Base-by-base conservation (phyloP, 257 asterid species). In the Solanum etuberosum region DNA sequence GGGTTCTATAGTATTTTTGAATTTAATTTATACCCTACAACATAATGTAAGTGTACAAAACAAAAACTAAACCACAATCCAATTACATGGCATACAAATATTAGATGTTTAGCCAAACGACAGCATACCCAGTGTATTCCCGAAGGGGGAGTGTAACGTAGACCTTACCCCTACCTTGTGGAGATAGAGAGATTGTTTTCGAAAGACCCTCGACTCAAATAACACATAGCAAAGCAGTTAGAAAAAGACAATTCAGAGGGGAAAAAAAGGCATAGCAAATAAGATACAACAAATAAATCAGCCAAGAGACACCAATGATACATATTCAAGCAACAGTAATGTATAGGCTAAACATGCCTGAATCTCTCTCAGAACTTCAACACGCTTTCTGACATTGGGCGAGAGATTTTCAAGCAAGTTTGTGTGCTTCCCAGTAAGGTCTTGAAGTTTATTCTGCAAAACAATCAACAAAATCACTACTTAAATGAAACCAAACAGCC, bases 371-470 rank as follows among this genome's bases (percentile, higher is more conserved):
- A 94, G 91, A 59, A 46, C 89, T 51, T 94, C 97, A 59, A 94
- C 98, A 9, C 95, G 96, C 73, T 93, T 94, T 83, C 93, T 90
- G 18, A 93, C 95, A 67, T 21, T 81, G 9, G 93, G 93, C 13
- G 94, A 31, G 83, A 93, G 84, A 82, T 46, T 90, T 88, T 94
- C 97, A 3, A 94, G 93, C 88, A 93, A 92, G 70, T 90, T 93
- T 11, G 93, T 88, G 90, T 91, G 98, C 87, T 93, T 90, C 65
- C 93, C 93, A 35, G 95, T 92, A 70, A 93, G 92, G 89, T 90
- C 95, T 89, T 93, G 95, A 74, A 92, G 93, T 78, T 94, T 93
- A 89, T 90, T 89, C 95, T 94, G 93, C 91, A 91, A 81, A 16
- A 63, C 25, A 23, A 74, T 20, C 37, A n/a, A 21, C 21, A 61